Evolutionary conservation across 768 basidiomycete genomes (phyloP), one percentile per base, ranked within the genome.

Genomic region (Trametes villosa): DNA sequence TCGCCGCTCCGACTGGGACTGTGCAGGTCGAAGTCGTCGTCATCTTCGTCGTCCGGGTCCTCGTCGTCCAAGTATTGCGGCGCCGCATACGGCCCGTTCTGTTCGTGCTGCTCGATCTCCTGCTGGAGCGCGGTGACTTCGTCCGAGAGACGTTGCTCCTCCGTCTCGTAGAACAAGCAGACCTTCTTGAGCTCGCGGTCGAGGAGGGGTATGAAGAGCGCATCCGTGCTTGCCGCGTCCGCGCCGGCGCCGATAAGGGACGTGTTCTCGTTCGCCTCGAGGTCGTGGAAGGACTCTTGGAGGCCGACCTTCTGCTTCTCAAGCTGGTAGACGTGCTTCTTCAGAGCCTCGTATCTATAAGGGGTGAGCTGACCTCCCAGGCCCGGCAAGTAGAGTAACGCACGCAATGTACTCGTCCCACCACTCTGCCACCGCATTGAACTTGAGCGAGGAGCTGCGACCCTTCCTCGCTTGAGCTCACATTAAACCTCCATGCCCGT

Each of bases 391-490:
- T n/a, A n/a, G 30, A 45, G 45, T 36, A 17, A 83, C 90, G 62
- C 67, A 94, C 87, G 89, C 84, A 45, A 96, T 92, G 71, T 96
- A 96, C 50, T 94, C 88, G 62, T 93, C 91, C 88, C 89, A 91
- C 93, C 93, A 95, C 51, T 96, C 93, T 0, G 92, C 80, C 26
- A 94, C 89, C 3, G 92, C 91, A 67, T 96, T 96, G 76, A 95
- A 95, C 73, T 93, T 92, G 69, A 95, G 82, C 9, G 92, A 90
- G 31, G 90, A 91, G 68, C 90, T 92, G 29, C 15, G n/a, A 34
- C 34, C 13, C 26, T 33, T n/a, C 9, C 41, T 4, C 8, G 24
- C 18, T 50, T 2, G 17, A 2, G 12, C 11, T n/a, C 20, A n/a
- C n/a, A n/a, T n/a, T n/a, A 44, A 2, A 17, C 22, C 29, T 20